phyloP scores from a whole-genome alignment of 1,284 basidiomycete species.

The Erythrobasidium hasegawianum region DNA sequence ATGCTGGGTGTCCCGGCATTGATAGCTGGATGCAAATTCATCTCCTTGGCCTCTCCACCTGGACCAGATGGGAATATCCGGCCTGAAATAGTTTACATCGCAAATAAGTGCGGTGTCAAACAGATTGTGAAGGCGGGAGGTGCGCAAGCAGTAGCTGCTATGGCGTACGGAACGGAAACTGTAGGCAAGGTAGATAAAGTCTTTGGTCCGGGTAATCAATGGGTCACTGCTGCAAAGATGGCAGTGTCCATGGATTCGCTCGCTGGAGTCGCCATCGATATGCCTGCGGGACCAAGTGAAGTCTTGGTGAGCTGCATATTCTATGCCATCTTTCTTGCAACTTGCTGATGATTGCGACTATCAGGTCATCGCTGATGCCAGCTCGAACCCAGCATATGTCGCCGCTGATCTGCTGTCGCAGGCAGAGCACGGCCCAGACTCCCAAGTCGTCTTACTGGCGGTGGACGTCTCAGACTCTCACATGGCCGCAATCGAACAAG shows the following conservation, averaged over 20 bases:
- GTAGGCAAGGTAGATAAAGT: constrained; percentile 99
- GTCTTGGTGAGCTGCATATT: too few species aligned
- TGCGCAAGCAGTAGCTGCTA: constrained; percentile 89
- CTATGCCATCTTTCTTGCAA: too few species aligned
- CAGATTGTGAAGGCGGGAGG: constrained; percentile 90
- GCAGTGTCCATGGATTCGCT: constrained; percentile 72
- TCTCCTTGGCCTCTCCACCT: constrained; percentile 93
- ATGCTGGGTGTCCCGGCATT: constrained; percentile 98
- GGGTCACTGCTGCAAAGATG: constrained; percentile 99
- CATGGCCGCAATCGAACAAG: constrained; percentile 72
- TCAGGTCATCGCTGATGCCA: constrained; percentile 87
- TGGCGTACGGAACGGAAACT: constrained; percentile 92
- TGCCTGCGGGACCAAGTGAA: constrained; percentile 97
- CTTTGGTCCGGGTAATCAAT: constrained; percentile 98
- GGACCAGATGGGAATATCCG: constrained; percentile 83
- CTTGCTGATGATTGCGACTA: too few species aligned
- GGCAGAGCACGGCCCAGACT: constrained; percentile 97
- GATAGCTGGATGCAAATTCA: constrained; percentile 88
- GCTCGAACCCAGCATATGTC: constrained; percentile 81
- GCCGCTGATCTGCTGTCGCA: constrained; percentile 95
- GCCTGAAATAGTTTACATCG: constrained; percentile 93
- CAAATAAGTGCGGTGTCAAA: constrained; percentile 77
- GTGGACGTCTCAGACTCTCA: constrained; percentile 64
- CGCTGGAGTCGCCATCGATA: constrained; percentile 93
- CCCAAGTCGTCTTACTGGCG: constrained; percentile 89